phyloP scores from a whole-genome alignment of 495 filamentous ascomycete genomes.

The Aspergillus conjunctus region DNA sequence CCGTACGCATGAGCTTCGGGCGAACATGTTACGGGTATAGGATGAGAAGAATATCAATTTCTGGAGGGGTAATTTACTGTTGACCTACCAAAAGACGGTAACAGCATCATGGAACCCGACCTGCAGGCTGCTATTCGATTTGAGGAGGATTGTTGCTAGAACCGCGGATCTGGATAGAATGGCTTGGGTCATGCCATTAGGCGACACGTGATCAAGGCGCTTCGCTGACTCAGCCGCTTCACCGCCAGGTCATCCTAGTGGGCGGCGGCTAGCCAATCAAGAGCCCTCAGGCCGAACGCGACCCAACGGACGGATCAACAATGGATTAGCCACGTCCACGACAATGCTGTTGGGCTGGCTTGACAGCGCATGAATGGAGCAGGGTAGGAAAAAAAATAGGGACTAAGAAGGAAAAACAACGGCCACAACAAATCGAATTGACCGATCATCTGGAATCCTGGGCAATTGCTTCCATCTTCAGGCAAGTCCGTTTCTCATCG shows the following conservation, averaged over 20 bases:
- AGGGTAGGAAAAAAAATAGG: conserved; percentile 14
- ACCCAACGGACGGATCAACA: conserved; percentile 47
- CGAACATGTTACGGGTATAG: too few relatives aligned
- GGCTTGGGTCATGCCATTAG: conserved; percentile 17
- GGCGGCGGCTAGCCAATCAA: conserved; percentile 37
- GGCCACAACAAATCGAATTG: conserved; percentile 29
- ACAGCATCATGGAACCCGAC: not conserved
- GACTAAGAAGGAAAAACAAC: not conserved
- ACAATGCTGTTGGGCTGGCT: conserved; percentile 17
- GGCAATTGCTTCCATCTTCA: conserved; percentile 32
- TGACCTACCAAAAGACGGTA: not conserved
- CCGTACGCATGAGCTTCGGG: too few relatives aligned
- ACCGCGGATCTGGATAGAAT: not conserved
- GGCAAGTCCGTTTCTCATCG: conserved; percentile 20
- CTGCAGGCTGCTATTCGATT: not conserved
- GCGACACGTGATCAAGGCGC: conserved; percentile 25
- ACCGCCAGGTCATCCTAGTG: conserved; percentile 22
- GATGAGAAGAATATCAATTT: too few relatives aligned
- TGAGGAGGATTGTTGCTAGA: not conserved
- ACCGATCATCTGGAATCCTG: conserved; percentile 20
- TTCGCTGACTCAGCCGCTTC: conserved; percentile 30
- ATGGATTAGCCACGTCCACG: conserved; percentile 23
- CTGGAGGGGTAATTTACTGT: too few relatives aligned
- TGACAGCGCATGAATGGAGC: conserved; percentile 27
- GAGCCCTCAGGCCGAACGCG: conserved; percentile 31